Conservation (phyloP, 441 rosid genomes). For the Breynia disticha region DNA sequence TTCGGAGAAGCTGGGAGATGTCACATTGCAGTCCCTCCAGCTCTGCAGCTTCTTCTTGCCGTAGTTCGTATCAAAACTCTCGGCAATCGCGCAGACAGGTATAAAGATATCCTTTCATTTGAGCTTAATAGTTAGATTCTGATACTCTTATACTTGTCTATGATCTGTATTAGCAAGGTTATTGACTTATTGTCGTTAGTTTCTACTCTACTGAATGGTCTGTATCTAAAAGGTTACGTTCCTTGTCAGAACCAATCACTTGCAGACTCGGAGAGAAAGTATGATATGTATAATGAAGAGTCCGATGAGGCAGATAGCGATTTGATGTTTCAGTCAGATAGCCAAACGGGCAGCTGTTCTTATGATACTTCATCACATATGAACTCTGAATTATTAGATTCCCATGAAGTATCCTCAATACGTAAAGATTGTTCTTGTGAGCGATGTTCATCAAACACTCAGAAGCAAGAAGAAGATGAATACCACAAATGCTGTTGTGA, state of each 20-base stretch:
- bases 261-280: conserved; percentile 4
- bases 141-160: no score
- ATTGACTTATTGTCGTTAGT: neutral
- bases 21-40: conserved; percentile 13
- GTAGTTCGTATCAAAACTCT: neutral
- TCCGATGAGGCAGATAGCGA: conserved; percentile 17
- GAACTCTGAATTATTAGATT: conserved; percentile 5
- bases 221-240: conserved; percentile 1
- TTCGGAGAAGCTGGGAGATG: conserved; percentile 26
- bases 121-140: neutral
- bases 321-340: conserved; percentile 9
- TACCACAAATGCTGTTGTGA: conserved; percentile 1
- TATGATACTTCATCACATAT: conserved; percentile 7
- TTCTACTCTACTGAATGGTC: neutral
- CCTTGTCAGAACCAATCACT: conserved; percentile 12
- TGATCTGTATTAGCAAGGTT: no score
- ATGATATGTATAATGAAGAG: conserved; percentile 12
- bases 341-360: conserved; percentile 5
- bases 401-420: conserved; percentile 8
- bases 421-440: conserved; percentile 2
- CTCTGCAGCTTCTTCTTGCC: conserved; percentile 8
- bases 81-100: conserved; percentile 15
- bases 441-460: conserved; percentile 4
- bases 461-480: conserved; percentile 8
- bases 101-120: neutral